Evolutionary conservation across 2,329 filamentous ascomycete species (phyloP).

Genomic region (Penicillium fuscoglaucum): DNA sequence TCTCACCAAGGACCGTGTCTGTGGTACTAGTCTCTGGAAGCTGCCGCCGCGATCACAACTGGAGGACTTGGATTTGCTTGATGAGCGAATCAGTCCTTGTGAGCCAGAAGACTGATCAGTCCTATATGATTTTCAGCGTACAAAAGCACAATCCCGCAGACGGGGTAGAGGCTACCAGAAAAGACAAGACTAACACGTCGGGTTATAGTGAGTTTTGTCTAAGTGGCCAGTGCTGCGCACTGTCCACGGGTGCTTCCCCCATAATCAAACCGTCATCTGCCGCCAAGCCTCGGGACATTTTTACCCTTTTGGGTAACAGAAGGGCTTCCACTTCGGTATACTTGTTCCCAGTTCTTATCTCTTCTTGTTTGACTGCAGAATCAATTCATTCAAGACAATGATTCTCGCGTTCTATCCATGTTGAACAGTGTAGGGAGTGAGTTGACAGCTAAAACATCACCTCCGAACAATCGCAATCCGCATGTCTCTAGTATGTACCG

Average conservation of each 20-base stretch:
- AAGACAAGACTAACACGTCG: slow-evolving; percentile 2
- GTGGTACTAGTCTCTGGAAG: slow-evolving; percentile 89
- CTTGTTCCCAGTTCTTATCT: slow-evolving; percentile 21
- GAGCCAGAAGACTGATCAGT: slow-evolving; percentile 3
- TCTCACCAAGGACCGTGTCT: slow-evolving; percentile 83
- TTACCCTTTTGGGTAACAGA: slow-evolving; percentile 32
- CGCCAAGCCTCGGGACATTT: slow-evolving; percentile 31
- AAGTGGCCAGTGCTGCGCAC: neutral
- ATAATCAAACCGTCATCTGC: neutral
- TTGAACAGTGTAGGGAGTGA: neutral
- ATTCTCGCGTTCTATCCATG: neutral
- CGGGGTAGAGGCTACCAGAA: neutral
- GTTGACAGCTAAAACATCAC: neutral
- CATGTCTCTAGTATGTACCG: neutral
- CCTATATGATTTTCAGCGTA: neutral
- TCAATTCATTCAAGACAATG: neutral
- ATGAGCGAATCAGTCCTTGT: slow-evolving; percentile 74
- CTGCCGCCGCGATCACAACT: slow-evolving; percentile 77
- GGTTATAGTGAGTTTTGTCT: slow-evolving; percentile 1
- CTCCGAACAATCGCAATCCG: neutral
- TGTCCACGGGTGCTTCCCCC: slow-evolving; percentile 1
- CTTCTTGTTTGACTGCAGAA: neutral
- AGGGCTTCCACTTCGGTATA: slow-evolving; percentile 28
- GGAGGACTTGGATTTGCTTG: slow-evolving; percentile 85
- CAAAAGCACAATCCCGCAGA: neutral